phyloP scores from a whole-genome alignment of 345 rosid species.

The Kernera saxatilis region DNA sequence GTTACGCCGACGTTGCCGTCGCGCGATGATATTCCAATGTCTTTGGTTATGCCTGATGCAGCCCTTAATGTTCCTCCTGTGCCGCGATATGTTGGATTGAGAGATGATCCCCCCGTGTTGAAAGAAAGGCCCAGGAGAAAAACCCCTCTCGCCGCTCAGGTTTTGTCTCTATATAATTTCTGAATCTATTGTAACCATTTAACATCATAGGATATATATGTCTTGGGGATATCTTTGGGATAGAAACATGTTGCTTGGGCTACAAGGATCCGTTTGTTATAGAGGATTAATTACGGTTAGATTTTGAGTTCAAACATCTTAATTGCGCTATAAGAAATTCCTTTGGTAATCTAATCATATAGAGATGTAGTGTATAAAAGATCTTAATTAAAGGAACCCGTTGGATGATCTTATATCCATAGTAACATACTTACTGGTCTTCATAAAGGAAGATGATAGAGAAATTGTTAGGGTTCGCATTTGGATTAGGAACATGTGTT shows the following conservation, averaged over 20 bases:
- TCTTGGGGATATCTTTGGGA: not conserved
- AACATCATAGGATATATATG: not conserved
- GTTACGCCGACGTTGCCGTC: not conserved
- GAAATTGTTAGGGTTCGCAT: not conserved
- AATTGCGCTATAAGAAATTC: not conserved
- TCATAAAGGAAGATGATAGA: not conserved
- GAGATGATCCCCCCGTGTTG: not conserved
- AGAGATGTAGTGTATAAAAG: not conserved
- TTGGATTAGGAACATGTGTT: not conserved
- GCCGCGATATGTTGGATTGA: not conserved
- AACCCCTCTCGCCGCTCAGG: slow-evolving; percentile 3
- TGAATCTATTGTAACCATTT: not conserved
- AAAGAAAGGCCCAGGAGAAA: not conserved
- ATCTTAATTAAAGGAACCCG: not conserved
- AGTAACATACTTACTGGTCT: not conserved
- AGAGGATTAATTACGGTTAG: not conserved
- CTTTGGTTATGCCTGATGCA: not conserved
- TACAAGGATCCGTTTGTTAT: not conserved
- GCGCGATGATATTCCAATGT: not conserved
- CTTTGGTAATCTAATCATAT: not conserved
- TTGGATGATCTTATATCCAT: not conserved
- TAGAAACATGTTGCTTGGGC: not conserved
- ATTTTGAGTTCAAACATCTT: not conserved
- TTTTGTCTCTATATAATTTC: not conserved
- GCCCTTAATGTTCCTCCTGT: not conserved